Percentiles rank a stretch among this genome's conserved stretches.
Conservation (phyloP, 129 eudicot genomes). For the Chrysanthemum lavandulifolium region DNA sequence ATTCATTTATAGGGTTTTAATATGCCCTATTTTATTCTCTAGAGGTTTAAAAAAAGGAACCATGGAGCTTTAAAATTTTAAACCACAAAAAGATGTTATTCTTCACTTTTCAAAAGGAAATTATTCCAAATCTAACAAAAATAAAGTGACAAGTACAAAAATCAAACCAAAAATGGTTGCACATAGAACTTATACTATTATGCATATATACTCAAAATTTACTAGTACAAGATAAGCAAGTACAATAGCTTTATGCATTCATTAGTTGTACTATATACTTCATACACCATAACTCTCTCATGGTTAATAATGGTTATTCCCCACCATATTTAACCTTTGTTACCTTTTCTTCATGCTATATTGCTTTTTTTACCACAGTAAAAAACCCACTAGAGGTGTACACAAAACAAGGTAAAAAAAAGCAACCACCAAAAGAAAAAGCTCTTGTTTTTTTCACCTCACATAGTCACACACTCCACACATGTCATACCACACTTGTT, state of each 20-base stretch:
- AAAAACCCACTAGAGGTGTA: slow-evolving; percentile 20
- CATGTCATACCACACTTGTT: not conserved
- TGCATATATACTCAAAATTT: slow-evolving; percentile 24
- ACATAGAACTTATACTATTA: slow-evolving; percentile 22
- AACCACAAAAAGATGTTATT: not conserved
- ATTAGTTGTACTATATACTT: slow-evolving; percentile 23
- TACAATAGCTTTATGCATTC: slow-evolving; percentile 31
- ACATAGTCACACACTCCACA: slow-evolving; percentile 3
- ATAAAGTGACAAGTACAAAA: not conserved
- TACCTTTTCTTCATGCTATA: slow-evolving; percentile 14
- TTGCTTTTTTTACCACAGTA: slow-evolving; percentile 28
- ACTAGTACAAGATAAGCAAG: slow-evolving; percentile 25
- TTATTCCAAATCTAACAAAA: not conserved
- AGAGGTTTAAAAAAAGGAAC: not conserved
- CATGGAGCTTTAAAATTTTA: not conserved
- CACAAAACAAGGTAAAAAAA: slow-evolving; percentile 7
- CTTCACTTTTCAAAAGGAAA: not conserved
- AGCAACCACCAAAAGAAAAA: not conserved
- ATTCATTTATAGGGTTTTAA: not conserved
- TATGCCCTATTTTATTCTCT: not conserved
- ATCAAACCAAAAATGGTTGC: slow-evolving; percentile 9
- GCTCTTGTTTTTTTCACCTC: slow-evolving; percentile 16
- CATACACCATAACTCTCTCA: slow-evolving; percentile 12
- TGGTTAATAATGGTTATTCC: slow-evolving; percentile 15
- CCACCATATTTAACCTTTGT: slow-evolving; percentile 20